phyloP scores from a whole-genome alignment of 2,329 filamentous ascomycete genomes.

The Orbilia brochopaga region DNA sequence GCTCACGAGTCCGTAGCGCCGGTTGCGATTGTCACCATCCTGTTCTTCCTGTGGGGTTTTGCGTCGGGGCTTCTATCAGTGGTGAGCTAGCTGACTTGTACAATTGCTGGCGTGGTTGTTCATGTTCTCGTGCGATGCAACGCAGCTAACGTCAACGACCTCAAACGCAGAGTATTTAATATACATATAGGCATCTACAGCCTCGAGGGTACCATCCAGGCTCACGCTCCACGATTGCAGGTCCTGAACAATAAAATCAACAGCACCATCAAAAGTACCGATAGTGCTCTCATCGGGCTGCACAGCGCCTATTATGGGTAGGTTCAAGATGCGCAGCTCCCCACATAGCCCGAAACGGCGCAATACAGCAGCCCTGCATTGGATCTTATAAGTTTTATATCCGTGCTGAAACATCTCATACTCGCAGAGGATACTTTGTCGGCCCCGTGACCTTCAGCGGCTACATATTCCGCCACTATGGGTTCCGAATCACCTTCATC shows the following conservation, averaged over 20 bases:
- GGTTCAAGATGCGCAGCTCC: constrained; percentile 12
- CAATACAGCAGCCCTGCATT: background rate
- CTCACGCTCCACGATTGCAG: constrained; percentile 12
- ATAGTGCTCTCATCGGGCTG: constrained; percentile 57
- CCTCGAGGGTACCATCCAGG: background rate
- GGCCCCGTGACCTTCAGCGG: constrained; percentile 58
- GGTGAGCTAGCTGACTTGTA: constrained; percentile 41
- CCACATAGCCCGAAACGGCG: background rate
- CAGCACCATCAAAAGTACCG: constrained; percentile 39
- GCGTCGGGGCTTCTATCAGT: constrained; percentile 60
- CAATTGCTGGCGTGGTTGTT: constrained; percentile 23
- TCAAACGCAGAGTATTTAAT: constrained; percentile 56
- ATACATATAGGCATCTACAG: too few relatives aligned
- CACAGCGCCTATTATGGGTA: constrained; percentile 64
- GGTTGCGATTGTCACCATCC: constrained; percentile 58
- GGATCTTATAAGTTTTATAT: background rate
- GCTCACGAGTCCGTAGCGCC: constrained; percentile 50
- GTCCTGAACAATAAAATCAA: constrained; percentile 48
- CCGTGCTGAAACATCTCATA: constrained; percentile 7
- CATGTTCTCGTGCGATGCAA: too few relatives aligned
- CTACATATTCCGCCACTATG: constrained; percentile 72
- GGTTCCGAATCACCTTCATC: constrained; percentile 82
- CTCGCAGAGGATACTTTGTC: constrained; percentile 57
- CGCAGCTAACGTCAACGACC: constrained; percentile 55
- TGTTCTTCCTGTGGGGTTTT: constrained; percentile 63